Evolutionary conservation across 2,329 filamentous ascomycete genomes (phyloP), one percentile per base, ranked within the genome.

Genomic region (Dactylellina haptotyla): DNA sequence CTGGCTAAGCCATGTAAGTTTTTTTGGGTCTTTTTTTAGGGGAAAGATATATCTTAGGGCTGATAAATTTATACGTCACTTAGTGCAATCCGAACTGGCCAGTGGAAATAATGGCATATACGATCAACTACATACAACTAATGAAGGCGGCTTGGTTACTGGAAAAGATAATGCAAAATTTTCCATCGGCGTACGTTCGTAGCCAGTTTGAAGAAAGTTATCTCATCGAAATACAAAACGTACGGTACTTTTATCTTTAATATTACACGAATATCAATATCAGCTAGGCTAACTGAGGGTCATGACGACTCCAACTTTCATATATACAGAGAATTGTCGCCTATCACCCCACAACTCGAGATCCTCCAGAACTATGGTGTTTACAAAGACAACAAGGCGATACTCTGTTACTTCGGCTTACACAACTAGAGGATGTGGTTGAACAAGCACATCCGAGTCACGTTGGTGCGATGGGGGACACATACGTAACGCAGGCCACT

Each of bases 71-170:
- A 20, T 57, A 39, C 32, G 50, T 28, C 28, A 8, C 46, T 41
- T 46, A 58, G 58, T 61, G 39, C 16, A 57, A 30, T 34, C 51
- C 18, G 30, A 25, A 12, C 18, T 59, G n/a, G 48, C 39, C 37
- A 12, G 14, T 12, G 18, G 50, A 28, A 16, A 23, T 12, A 10
- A 45, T 20, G 41, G 45, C 66, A 23, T 48, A 67, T 16, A 45
- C 75, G 1, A 23, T 58, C 4, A 54, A 58, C n/a, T 77, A 76
- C 43, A 50, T 76, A 9, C 65, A 73, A 20, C 14, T 77, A 14
- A 66, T 74, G 48, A 77, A 77, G 41, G 66, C 76, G 10, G 57
- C 57, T 9, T 77, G 76, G 76, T 70, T 77, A 4, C 26, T 74
- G 6, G n/a, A 39, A 23, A 57, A 64, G 23, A 61, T 76, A 6